Evolutionary conservation across 768 basidiomycete genomes (phyloP), one percentile per base, ranked within the genome.

Genomic region (Zangia roseola): DNA sequence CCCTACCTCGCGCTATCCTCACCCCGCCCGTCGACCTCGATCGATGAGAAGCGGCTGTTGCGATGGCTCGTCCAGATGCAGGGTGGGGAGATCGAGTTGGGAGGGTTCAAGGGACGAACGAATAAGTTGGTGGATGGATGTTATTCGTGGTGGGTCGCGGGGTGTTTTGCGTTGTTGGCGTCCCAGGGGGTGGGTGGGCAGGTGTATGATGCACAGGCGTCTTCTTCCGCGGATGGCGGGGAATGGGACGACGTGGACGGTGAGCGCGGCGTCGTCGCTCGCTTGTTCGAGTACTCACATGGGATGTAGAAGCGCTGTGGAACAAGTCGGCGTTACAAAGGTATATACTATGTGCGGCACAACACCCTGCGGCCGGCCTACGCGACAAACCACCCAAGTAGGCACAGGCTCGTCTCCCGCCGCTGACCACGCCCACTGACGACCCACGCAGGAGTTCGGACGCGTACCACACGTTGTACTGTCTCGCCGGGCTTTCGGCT

Each of bases 111-210:
- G 47, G 97, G 97, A 0, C 75, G 97, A 45, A 91, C 92, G 55
- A 99, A 98, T 66, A 99, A 99, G 67, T 79, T 99, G n/a, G 95
- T 99, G 0, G 97, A 99, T 60, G 97, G 95, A 5, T 99, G 97
- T 68, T 99, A 99, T 68, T 86, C 88, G n/a, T 99, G 97, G 97
- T 99, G 95, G 97, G 90, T 92, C 20, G 97, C 91, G 2, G 94
- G 94, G 0, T 78, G 87, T 14, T 91, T 97, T 62, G 76, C 80
- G 0, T 70, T 97, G 8, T 69, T 97, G 0, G 89, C 90, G 49
- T 82, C 80, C 23, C 59, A 83, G 51, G 46, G 75, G 59, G 16
- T 78, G 55, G 69, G 73, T 56, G 65, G 70, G 10, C 48, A 21
- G 21, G 20, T 13, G 7, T 38, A 25, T 1, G 50, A 24, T 20